Base-by-base conservation (phyloP, 2,329 filamentous ascomycete genomes). In the Parasarocladium wereldwijsianum region DNA sequence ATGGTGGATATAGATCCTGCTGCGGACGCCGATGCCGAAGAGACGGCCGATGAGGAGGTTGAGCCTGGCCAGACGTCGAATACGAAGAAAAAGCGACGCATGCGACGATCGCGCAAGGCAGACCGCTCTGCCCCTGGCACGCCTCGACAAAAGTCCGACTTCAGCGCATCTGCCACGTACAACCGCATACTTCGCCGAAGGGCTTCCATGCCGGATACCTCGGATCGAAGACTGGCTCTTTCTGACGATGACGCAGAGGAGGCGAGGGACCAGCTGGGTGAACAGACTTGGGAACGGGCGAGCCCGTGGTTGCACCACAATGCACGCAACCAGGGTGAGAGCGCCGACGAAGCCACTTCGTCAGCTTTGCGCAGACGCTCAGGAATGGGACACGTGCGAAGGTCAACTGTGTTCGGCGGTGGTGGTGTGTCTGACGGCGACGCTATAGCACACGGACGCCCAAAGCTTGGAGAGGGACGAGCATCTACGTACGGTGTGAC, bases 11-110 rank as follows among this genome's bases (percentile, higher is more conserved):
- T 21, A 12, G 19, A 30, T 24, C 23, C 24, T 13, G 54, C 61
- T 24, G 58, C 58, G 16, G 66, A 68, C 35, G 66, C 79, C 1
- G 83, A 90, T 49, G 82, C 77, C 2, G 86, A 93, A 47, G 83
- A 90, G 47, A 93, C 84, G 25, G 81, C 76, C 0, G 83, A 85
- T 31, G 86, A 93, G 46, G 66, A 64, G n/a, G 56, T 57, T 12
- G 43, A 53, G 7, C 12, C 13, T 4, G 31, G 31, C n/a, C 47
- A 55, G 10, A 58, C 35, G 6, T 38, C 29, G 31, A 44, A 53
- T 17, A 42, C 52, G 2, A 68, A 66, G 52, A 75, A 66, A 50
- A 76, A 74, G 50, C 68, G 71, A 38, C 72, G 70, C 46, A 74
- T 73, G 40, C 68, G 60, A 21, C 63, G 63, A 47, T 51, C 60